Evolutionary conservation across 2,329 filamentous ascomycete genomes (phyloP).

Genomic region (Coleophoma crateriformis): DNA sequence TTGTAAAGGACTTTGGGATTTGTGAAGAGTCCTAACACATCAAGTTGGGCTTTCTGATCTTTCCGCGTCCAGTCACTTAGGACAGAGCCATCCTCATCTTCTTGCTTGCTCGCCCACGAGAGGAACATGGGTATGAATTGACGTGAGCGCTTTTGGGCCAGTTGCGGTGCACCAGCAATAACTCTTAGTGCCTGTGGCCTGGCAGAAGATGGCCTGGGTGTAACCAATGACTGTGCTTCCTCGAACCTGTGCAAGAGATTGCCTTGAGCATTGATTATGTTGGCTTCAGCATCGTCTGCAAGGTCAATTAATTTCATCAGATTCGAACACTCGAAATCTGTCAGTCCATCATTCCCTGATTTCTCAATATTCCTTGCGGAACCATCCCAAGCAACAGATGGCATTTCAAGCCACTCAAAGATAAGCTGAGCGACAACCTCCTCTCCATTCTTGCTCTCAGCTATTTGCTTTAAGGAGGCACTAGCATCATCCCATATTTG

Average conservation of each 20-base stretch:
- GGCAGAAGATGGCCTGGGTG: slow-evolving; percentile 48
- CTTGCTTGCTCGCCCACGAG: slow-evolving; percentile 61
- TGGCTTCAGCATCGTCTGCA: slow-evolving; percentile 44
- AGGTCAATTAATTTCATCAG: slow-evolving; percentile 51
- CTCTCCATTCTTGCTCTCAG: slow-evolving; percentile 66
- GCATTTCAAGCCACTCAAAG: slow-evolving; percentile 68
- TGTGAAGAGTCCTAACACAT: slow-evolving; percentile 75
- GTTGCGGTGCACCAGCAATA: slow-evolving; percentile 62
- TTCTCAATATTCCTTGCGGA: slow-evolving; percentile 30
- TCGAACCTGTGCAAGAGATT: slow-evolving; percentile 61
- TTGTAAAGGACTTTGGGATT: slow-evolving; percentile 84
- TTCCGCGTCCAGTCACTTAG: slow-evolving; percentile 61
- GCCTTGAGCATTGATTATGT: slow-evolving; percentile 47
- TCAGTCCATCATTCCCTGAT: slow-evolving; percentile 38
- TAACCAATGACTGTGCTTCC: slow-evolving; percentile 50
- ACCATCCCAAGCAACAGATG: slow-evolving; percentile 49
- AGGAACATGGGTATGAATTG: slow-evolving; percentile 81
- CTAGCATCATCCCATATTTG: slow-evolving; percentile 85
- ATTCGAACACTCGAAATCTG: slow-evolving; percentile 83
- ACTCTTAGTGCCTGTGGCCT: slow-evolving; percentile 77
- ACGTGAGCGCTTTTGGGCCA: slow-evolving; percentile 84
- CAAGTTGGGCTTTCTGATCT: slow-evolving; percentile 79
- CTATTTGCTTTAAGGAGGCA: slow-evolving; percentile 69
- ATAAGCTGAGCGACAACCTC: slow-evolving; percentile 65
- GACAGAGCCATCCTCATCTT: slow-evolving; percentile 23